A percentile compares a stretch with the other conserved stretches of the same genome.
Evolutionary conservation across 441 rosid species (phyloP).

Genomic region (Populus hybrid): DNA sequence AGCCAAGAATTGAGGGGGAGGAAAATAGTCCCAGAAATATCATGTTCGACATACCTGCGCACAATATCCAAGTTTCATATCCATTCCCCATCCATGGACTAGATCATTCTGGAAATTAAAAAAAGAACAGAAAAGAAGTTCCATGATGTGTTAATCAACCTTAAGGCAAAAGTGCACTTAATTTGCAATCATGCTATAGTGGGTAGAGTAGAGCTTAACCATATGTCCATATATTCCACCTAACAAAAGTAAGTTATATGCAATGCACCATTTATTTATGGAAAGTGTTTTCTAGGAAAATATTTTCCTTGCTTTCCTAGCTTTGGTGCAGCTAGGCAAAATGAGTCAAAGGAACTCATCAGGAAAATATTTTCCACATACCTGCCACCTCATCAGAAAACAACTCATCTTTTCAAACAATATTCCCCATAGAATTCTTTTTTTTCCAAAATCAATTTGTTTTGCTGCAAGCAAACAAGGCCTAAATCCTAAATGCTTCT

Average conservation of each 20-base stretch:
- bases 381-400: not conserved
- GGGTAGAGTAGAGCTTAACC: not conserved
- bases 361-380: not conserved
- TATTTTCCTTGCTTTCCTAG: too few species aligned
- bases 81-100: conserved; percentile 98
- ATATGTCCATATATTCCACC: not conserved
- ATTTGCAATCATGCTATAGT: not conserved
- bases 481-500: not conserved
- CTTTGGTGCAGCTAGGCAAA: too few species aligned
- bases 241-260: not conserved
- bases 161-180: not conserved
- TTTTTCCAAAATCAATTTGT: not conserved
- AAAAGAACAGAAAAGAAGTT: not conserved
- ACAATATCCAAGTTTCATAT: conserved; percentile 93
- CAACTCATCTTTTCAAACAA: not conserved
- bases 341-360: too few species aligned
- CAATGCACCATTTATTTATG: not conserved
- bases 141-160: conserved; percentile 3
- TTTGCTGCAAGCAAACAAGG: not conserved
- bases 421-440: not conserved
- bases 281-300: not conserved
- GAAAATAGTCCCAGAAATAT: not conserved
- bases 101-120: conserved; percentile 63
- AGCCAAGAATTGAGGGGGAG: not conserved
- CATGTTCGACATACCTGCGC: conserved; percentile 56